Conservation (phyloP, 2,329 filamentous ascomycete genomes). For the Sporothrix phasma region DNA sequence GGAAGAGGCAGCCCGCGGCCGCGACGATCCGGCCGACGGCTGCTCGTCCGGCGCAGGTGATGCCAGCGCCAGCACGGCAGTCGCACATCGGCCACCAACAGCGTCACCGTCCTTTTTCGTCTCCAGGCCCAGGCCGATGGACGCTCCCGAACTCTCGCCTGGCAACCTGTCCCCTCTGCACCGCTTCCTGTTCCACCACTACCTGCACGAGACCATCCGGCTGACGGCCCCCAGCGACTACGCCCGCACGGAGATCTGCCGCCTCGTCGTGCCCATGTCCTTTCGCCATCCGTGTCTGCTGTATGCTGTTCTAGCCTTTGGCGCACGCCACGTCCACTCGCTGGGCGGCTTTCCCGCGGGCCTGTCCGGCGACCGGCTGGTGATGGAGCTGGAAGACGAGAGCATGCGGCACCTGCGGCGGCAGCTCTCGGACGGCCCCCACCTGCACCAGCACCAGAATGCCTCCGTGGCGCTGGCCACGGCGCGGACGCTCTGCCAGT, state of each 20-base stretch:
- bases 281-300: conserved; percentile 10
- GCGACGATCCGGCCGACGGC: neutral
- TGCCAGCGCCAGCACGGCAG: neutral
- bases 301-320: conserved; percentile 12
- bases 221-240: conserved; percentile 16
- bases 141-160: neutral
- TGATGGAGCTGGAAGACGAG: conserved; percentile 6
- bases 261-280: conserved; percentile 13
- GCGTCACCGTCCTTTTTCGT: too few species aligned
- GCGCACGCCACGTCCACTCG: conserved; percentile 7
- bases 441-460: neutral
- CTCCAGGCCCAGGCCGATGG: neutral
- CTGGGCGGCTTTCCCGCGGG: neutral
- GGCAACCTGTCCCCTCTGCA: neutral
- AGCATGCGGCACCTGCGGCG: conserved; percentile 12
- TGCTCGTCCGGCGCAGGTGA: neutral
- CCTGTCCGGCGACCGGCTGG: neutral
- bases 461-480: conserved; percentile 10
- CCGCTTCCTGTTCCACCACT: conserved; percentile 14
- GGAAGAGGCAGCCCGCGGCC: neutral
- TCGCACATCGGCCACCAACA: neutral
- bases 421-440: neutral
- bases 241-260: conserved; percentile 13
- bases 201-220: conserved; percentile 15
- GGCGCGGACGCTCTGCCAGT: conserved; percentile 14